These are phyloP conservation scores for Pezicula radicicola DNA, from an alignment of 2,329 filamentous ascomycete species.

Conservation along the genomic window DNA sequence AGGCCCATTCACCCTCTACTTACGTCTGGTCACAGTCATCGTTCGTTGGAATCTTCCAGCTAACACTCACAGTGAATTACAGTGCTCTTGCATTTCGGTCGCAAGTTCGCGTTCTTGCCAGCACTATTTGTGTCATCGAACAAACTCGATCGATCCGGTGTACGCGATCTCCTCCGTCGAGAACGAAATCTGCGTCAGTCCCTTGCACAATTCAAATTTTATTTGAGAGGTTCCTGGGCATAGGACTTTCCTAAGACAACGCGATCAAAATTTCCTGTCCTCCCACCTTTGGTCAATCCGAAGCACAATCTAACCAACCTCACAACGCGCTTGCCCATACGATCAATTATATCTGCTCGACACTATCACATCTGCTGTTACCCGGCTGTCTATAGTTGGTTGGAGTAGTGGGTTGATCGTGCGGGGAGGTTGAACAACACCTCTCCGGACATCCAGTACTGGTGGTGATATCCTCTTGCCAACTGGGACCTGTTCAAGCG, in stretches of 20 bases:
- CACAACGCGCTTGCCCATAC: background rate
- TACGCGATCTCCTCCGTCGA: too few relatives aligned
- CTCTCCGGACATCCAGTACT: constrained; percentile 33
- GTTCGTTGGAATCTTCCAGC: constrained; percentile 8
- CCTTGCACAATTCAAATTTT: too few relatives aligned
- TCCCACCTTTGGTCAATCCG: background rate
- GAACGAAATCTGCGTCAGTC: too few relatives aligned
- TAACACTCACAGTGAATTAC: constrained; percentile 14
- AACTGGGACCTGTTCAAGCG: constrained; percentile 12
- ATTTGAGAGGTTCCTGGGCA: background rate
- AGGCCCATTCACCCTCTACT: background rate
- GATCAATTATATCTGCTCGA: background rate
- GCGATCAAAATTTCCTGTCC: constrained; percentile 2
- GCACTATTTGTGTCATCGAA: constrained; percentile 23
- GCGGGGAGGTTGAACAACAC: constrained; percentile 33
- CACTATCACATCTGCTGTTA: background rate
- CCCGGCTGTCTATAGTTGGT: constrained; percentile 11
- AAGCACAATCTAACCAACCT: background rate
- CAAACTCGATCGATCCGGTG: constrained; percentile 5
- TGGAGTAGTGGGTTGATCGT: constrained; percentile 20
- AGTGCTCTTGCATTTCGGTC: constrained; percentile 8
- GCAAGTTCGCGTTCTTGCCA: constrained; percentile 17
- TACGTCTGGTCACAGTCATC: constrained; percentile 6
- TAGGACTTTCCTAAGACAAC: constrained; percentile 2
- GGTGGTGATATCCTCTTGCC: constrained; percentile 22